Evolutionary conservation across 2,329 filamentous ascomycete genomes (phyloP).

Genomic region (Aspergillus awamori): DNA sequence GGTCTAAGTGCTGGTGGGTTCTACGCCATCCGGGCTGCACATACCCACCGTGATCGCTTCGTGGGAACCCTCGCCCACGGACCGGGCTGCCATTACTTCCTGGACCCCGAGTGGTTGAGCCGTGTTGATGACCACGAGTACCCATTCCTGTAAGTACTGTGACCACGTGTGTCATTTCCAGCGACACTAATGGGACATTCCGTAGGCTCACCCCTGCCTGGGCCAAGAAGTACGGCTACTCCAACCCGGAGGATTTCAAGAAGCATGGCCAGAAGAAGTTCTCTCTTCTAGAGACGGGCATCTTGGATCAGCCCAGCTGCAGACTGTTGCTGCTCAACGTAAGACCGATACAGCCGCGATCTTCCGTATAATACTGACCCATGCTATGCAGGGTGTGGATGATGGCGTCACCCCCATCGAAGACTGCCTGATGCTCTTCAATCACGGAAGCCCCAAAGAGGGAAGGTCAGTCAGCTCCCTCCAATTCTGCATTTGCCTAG

Average conservation of each 20-base stretch:
- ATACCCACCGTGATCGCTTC: conserved; percentile 63
- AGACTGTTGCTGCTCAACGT: conserved; percentile 65
- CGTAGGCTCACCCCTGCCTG: conserved; percentile 52
- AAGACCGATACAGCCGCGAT: conserved; percentile 22
- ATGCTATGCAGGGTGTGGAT: conserved; percentile 54
- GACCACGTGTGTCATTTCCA: no score
- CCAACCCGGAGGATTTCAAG: conserved; percentile 58
- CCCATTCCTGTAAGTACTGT: conserved; percentile 55
- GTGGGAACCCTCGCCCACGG: conserved; percentile 64
- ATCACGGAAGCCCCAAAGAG: conserved; percentile 68
- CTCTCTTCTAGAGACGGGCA: conserved; percentile 62
- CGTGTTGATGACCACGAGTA: conserved; percentile 68
- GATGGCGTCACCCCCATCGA: conserved; percentile 71
- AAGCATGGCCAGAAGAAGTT: conserved; percentile 62
- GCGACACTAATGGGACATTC: not conserved
- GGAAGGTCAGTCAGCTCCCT: conserved; percentile 47
- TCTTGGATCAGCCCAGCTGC: conserved; percentile 59
- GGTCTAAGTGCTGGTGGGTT: conserved; percentile 68
- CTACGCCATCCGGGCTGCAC: conserved; percentile 68
- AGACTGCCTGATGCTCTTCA: conserved; percentile 66
- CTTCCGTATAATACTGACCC: not conserved
- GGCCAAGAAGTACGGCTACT: conserved; percentile 65
- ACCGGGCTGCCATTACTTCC: conserved; percentile 65
- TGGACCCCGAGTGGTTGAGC: conserved; percentile 62
- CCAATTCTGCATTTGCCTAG: no score